Base-by-base conservation (phyloP, 208 protist genomes). In the Leptomonas seymouri region DNA sequence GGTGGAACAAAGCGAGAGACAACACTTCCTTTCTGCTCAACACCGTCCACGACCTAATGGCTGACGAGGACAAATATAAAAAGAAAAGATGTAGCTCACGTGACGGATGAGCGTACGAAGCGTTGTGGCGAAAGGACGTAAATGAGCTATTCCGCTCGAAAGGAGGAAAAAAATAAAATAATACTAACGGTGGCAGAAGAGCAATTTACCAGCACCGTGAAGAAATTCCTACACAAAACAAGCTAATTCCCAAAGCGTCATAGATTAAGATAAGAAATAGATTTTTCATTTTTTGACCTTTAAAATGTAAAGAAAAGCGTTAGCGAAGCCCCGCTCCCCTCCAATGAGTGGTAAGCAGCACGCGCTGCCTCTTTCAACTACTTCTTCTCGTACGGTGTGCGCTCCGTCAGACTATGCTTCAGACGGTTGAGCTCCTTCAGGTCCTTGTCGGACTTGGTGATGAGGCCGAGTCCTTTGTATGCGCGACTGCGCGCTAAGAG, bases 371-470 rank as follows among this genome's bases (percentile, higher is more conserved):
- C 16, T 18, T 5, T 21, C 20, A n/a, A 1, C 53, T 84, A 90
- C 42, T 74, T 74, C 54, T 80, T 67, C 58, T 80, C 79, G 42
- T 88, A 79, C 48, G 87, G 86, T 2, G 74, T 65, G 39, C 73
- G 76, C 36, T 74, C 68, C 1, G 77, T 84, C 53, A 91, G 49
- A 67, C 78, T 86, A 53, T 86, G 88, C 68, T 90, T 90, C 20
- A 94, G 76, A 12, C 23, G 46, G 50, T 87, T 82, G 44, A 96
- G 82, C 23, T 77, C 74, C 77, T 92, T 90, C 72, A 90, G 65
- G 63, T 94, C 91, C 68, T 90, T 90, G 63, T 96, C 87, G 16
- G 85, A 78, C 30, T 90, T 77, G 30, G 85, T 93, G 63, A 96
- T 91, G 58, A 88, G 78, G 41, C 91, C 91, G 1, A 94, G 79